Percentiles rank a stretch among this genome's conserved stretches.
Conservation (phyloP, 2,329 filamentous ascomycete genomes). For the Graphiopsis chlorocephala region DNA sequence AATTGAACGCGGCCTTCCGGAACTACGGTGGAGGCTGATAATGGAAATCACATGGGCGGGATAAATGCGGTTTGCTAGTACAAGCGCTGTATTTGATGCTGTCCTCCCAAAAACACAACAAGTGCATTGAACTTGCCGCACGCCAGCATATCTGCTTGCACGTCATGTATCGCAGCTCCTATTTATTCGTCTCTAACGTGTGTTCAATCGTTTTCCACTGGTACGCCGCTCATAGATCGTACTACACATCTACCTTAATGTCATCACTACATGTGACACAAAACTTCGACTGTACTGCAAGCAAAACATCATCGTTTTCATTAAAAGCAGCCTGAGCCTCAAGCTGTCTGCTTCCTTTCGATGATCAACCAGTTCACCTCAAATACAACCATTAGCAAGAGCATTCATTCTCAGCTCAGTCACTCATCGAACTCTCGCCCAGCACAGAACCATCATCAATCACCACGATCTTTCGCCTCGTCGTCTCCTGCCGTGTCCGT, state of each 20-base stretch:
- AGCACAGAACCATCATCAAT: neutral
- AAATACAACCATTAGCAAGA: neutral
- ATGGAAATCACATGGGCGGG: slow-evolving; percentile 1
- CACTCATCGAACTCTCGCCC: neutral
- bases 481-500: neutral
- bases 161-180: neutral
- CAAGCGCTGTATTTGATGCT: slow-evolving; percentile 13
- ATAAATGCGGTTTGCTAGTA: slow-evolving; percentile 3
- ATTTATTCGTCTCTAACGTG: neutral
- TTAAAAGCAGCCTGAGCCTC: neutral
- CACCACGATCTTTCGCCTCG: neutral
- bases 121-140: neutral
- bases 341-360: neutral
- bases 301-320: neutral
- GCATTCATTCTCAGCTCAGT: neutral
- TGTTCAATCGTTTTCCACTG: neutral
- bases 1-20: neutral
- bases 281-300: neutral
- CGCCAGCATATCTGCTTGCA: neutral
- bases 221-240: no score
- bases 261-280: neutral
- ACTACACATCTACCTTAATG: no score
- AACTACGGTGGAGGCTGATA: neutral
- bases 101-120: slow-evolving; percentile 13
- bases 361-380: neutral